These are phyloP conservation scores for Lepiota brunneoincarnata DNA, from an alignment of 768 basidiomycete genomes.

Conservation along the genomic window DNA sequence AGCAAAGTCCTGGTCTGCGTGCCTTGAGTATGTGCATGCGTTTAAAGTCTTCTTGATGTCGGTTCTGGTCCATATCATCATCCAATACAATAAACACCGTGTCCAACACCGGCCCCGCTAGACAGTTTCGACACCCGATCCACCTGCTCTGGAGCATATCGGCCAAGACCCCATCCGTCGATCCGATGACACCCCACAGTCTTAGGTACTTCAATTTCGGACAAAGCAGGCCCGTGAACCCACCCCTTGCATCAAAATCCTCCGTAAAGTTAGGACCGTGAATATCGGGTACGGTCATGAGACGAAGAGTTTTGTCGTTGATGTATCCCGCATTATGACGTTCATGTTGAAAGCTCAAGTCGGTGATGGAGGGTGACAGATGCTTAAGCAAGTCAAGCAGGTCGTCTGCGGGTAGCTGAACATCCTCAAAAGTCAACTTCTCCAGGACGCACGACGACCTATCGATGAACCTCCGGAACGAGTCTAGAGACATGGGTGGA, in stretches of 20 bases:
- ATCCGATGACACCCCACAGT: slow-evolving; percentile 22
- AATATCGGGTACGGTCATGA: slow-evolving; percentile 24
- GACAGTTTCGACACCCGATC: slow-evolving; percentile 13
- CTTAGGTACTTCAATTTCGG: slow-evolving; percentile 20
- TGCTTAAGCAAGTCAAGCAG: slow-evolving; percentile 8
- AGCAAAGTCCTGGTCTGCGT: slow-evolving; percentile 4
- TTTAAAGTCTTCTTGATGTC: slow-evolving; percentile 10
- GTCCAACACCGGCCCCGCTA: slow-evolving; percentile 12
- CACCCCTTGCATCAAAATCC: neutral
- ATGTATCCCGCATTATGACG: slow-evolving; percentile 10
- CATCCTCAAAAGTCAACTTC: slow-evolving; percentile 10
- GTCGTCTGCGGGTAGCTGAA: slow-evolving; percentile 6
- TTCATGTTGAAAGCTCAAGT: slow-evolving; percentile 11
- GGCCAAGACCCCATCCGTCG: slow-evolving; percentile 24
- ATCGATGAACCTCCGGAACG: slow-evolving; percentile 7
- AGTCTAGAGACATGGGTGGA: slow-evolving; percentile 8
- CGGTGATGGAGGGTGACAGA: slow-evolving; percentile 7
- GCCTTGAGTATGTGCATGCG: slow-evolving; percentile 10
- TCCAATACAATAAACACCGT: slow-evolving; percentile 15
- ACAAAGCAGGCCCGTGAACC: slow-evolving; percentile 11
- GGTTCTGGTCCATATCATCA: slow-evolving; percentile 16
- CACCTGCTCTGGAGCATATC: slow-evolving; percentile 28
- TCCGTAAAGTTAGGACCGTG: slow-evolving; percentile 17
- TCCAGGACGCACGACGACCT: slow-evolving; percentile 8
- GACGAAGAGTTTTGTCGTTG: slow-evolving; percentile 3